Evolutionary conservation across 306 rosid genomes (phyloP).

Genomic region (Vigna hirtella): DNA sequence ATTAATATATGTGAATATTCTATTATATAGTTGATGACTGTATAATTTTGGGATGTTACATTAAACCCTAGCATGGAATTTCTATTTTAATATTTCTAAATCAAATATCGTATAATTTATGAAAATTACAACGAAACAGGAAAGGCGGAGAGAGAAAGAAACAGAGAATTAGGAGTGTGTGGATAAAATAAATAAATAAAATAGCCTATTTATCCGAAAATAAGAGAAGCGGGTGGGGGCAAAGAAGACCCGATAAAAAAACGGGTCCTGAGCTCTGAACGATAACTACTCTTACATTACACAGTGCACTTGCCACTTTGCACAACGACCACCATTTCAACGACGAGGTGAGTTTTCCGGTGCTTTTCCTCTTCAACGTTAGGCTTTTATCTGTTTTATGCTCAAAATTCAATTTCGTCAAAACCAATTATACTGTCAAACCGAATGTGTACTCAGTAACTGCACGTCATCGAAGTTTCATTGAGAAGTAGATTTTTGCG

Average conservation of each 20-base stretch:
- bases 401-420: neutral
- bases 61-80: no score
- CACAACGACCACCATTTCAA: neutral
- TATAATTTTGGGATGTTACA: no score
- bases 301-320: neutral
- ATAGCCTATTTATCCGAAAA: neutral
- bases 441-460: neutral
- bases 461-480: neutral
- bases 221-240: neutral
- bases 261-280: neutral
- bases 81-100: no score
- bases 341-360: neutral
- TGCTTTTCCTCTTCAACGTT: neutral
- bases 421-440: neutral
- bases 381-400: no score
- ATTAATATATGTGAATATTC: no score
- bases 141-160: neutral
- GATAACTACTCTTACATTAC: neutral
- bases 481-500: neutral
- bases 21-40: no score
- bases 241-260: neutral
- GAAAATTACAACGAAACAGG: neutral
- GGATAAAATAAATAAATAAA: neutral
- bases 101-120: no score
- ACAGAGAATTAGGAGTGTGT: neutral